These are phyloP conservation scores for Geranium incanum DNA, from an alignment of 441 rosid species.

Conservation along the genomic window DNA sequence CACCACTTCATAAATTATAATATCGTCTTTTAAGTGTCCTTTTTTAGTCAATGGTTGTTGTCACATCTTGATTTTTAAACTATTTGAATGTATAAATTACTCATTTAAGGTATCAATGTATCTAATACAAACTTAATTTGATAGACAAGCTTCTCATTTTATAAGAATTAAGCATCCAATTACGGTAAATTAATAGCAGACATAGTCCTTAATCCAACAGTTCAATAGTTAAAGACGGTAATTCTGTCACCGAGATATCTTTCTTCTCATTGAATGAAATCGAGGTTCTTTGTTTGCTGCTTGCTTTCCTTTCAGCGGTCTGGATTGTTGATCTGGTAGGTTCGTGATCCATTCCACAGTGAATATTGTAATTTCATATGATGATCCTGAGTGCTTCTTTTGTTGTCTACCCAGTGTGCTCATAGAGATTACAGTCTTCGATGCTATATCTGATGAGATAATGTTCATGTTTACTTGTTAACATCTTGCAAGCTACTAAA, in stretches of 20 bases:
- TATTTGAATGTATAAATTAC: background rate
- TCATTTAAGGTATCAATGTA: background rate
- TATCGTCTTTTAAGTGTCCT: background rate
- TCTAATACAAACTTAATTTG: background rate
- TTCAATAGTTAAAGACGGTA: background rate
- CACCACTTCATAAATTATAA: background rate
- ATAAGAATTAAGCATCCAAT: background rate
- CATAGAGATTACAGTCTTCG: background rate
- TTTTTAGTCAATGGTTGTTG: background rate
- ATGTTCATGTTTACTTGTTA: too few species aligned
- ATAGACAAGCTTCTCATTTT: background rate
- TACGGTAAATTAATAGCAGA: background rate
- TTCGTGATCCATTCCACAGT: background rate
- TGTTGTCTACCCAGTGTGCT: slow-evolving; percentile 1
- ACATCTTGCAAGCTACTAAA: background rate
- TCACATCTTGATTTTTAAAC: background rate
- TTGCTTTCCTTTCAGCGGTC: background rate
- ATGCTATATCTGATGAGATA: too few species aligned
- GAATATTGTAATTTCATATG: background rate
- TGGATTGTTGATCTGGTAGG: background rate
- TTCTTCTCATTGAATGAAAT: background rate
- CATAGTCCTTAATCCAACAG: background rate
- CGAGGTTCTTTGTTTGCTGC: background rate
- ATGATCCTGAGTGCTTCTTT: background rate
- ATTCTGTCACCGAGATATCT: background rate